Evolutionary conservation across 345 rosid species (phyloP), one percentile per base, ranked within the genome.

Genomic region (Schrenkiella parvula): DNA sequence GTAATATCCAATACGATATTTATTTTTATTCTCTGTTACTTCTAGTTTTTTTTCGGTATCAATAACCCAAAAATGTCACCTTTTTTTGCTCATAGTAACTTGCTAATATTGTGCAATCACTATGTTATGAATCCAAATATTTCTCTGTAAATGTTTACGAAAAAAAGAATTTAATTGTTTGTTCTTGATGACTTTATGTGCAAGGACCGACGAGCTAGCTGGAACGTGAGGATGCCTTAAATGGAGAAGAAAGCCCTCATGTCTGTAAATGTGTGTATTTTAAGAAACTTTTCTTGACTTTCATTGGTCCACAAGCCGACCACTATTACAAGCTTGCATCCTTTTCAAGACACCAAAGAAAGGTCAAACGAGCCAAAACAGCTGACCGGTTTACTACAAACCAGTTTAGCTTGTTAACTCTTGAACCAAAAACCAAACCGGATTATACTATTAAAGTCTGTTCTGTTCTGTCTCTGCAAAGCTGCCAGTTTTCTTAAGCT

Each of bases 281-380:
- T 35, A 75, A 61, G 65, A 43, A 25, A 68, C 63, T 23, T 75
- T 60, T 39, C 1, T 43, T 38, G 72, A 70, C 75, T 63, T 70
- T 63, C 28, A 53, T 54, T 47, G 70, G 42, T 29, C 37, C 46
- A 58, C 17, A 42, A 70, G 29, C 66, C 66, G 59, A 38, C 74
- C 66, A 69, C 77, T 35, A 11, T 1, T 21, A 56, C 60, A 54
- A 44, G 35, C 51, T 38, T 44, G 65, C 25, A 61, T n/a, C 64
- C 65, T 53, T 62, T 60, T 6, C 44, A 57, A 61, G 57, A 34
- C 44, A 75, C 15, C 52, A 46, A 44, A 37, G 61, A 64, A 56
- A 63, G 64, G 71, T 69, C 80, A 70, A 76, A 76, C 58, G 54
- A 46, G 61, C 54, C 17, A 54, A 76, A 68, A 47, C 65, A 60